Evolutionary conservation across 176 grass and related monocot species (phyloP).

Genomic region (Otatea glauca): DNA sequence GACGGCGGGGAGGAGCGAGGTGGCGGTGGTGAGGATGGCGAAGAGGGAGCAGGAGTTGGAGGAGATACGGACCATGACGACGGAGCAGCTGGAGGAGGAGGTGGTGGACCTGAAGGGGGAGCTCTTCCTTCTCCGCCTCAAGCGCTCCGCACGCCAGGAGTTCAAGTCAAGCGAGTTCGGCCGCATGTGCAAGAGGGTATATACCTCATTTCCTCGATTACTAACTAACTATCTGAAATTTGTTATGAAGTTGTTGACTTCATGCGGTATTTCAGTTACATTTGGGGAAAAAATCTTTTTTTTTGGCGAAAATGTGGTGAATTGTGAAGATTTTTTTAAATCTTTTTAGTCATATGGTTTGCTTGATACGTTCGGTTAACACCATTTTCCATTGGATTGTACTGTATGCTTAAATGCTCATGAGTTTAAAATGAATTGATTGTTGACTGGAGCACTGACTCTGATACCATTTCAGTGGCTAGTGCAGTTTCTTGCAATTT

Average conservation of each 20-base stretch:
- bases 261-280: not conserved
- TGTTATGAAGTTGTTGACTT: not conserved
- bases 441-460: slow-evolving; percentile 8
- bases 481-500: not conserved
- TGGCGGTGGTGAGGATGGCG: slow-evolving; percentile 58
- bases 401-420: not conserved
- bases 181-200: slow-evolving; percentile 87
- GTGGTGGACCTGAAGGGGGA: slow-evolving; percentile 97
- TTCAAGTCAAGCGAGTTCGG: slow-evolving; percentile 83
- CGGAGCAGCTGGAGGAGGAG: slow-evolving; percentile 78
- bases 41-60: slow-evolving; percentile 90
- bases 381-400: not conserved
- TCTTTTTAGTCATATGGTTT: slow-evolving; percentile 2
- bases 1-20: slow-evolving; percentile 27
- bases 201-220: not conserved
- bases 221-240: not conserved
- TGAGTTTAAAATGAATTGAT: not conserved
- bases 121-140: slow-evolving; percentile 93
- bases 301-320: slow-evolving; percentile 1
- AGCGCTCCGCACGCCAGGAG: slow-evolving; percentile 88
- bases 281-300: not conserved
- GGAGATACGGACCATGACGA: slow-evolving; percentile 78
- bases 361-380: slow-evolving; percentile 1
- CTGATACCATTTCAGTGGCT: not conserved
- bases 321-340: not conserved